Conservation (phyloP, 129 eudicot genomes). For the Dittrichia graveolens region DNA sequence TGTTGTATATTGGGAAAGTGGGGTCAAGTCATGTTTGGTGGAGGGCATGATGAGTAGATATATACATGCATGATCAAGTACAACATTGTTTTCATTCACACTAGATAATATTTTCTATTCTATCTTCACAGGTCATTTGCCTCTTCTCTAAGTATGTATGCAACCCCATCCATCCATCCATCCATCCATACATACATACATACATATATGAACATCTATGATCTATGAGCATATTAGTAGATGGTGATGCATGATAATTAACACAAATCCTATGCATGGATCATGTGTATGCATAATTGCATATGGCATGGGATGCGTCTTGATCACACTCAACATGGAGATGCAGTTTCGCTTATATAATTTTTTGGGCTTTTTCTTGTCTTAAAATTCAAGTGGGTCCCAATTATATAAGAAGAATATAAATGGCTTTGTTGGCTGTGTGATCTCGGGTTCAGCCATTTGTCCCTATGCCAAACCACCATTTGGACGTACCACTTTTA, state of each 20-base stretch:
- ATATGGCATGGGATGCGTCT: conserved; percentile 13
- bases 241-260: background rate
- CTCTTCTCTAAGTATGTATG: conserved; percentile 17
- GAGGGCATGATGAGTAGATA: conserved; percentile 37
- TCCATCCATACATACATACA: conserved; percentile 7
- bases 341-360: background rate
- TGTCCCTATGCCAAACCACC: background rate
- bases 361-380: background rate
- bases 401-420: conserved; percentile 12
- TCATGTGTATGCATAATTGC: conserved; percentile 1
- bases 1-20: conserved; percentile 22
- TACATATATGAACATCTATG: conserved; percentile 10
- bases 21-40: conserved; percentile 37
- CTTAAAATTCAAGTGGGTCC: conserved; percentile 23
- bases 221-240: too few relatives aligned
- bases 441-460: too few relatives aligned
- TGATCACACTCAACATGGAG: conserved; percentile 21
- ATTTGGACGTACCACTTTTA: background rate
- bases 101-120: conserved; percentile 33
- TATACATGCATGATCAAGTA: conserved; percentile 15
- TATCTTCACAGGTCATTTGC: conserved; percentile 27
- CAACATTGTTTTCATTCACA: conserved; percentile 31
- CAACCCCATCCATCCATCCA: background rate
- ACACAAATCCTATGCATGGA: background rate
- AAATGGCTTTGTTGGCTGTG: background rate